Evolutionary conservation across 2,329 filamentous ascomycete genomes (phyloP), one percentile per base, ranked within the genome.

Genomic region (Aaosphaeria pasadenensis): DNA sequence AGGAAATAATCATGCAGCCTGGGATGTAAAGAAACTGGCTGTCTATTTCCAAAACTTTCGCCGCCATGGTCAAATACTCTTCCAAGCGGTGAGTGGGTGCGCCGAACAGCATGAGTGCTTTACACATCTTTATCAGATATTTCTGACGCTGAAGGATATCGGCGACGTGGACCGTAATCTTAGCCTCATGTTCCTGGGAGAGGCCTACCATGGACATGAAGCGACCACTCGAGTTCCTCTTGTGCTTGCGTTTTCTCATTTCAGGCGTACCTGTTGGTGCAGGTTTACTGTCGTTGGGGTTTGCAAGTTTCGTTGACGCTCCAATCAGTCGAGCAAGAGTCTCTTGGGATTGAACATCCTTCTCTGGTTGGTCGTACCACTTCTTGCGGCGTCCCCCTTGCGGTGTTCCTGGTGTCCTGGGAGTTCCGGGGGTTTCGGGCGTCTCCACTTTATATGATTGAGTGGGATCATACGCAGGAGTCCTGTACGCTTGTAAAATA

Each of bases 1-100:
- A 95, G 4, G 88, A 92, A 63, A 95, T 88, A 50, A 96, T 87
- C 91, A 96, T 96, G 62, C 88, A 94, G 0, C 88, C 89, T 0
- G 91, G 91, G 5, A 96, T 82, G 63, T 96, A 96, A 11, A 96
- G 76, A 57, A 92, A 96, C 60, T 95, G 89, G 29, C 86, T 86
- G 57, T 95, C 87, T 17, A 95, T 90, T 67, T 91, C 88, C 24
- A 96, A 80, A 1, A 92, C 88, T 29, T 88, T 82, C 2, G 91
- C 87, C 5, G 88, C 90, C 84, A 90, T 94, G 48, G 81, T 84
- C 80, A 96, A 85, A 67, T 95, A 95, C 64, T 95, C 87, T 69
- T 96, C 91, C 11, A 96, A 77, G 4, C 91, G 85, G 71, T 96
- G 91, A 0, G 90, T 95, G 1, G 91, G 91, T 1, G 91, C 91